Evolutionary conservation across 1,284 basidiomycete species (phyloP).

Genomic region (Macrocybe sp.): DNA sequence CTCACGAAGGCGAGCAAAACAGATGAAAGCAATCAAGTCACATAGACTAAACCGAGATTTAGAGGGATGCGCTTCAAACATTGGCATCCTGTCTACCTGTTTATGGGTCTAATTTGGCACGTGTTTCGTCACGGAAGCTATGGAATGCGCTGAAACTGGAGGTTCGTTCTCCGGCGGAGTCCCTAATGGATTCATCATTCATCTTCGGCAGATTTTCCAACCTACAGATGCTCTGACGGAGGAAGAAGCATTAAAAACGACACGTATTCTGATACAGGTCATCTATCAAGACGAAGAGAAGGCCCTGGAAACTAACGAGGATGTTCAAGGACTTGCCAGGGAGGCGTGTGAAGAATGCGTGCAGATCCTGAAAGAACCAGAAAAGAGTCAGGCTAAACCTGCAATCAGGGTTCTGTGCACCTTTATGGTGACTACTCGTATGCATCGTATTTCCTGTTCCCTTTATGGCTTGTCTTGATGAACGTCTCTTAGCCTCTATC

Average conservation of each 20-base stretch:
- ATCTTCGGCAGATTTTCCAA: slow-evolving; percentile 73
- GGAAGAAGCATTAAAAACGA: slow-evolving; percentile 63
- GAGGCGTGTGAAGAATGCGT: slow-evolving; percentile 80
- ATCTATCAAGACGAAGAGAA: slow-evolving; percentile 50
- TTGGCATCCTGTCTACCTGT: slow-evolving; percentile 75
- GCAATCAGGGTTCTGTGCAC: slow-evolving; percentile 79
- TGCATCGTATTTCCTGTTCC: slow-evolving; percentile 22
- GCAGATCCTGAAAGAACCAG: slow-evolving; percentile 76
- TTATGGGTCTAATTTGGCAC: slow-evolving; percentile 66
- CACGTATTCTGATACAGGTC: slow-evolving; percentile 67
- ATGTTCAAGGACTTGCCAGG: slow-evolving; percentile 58
- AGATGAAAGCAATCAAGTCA: not conserved
- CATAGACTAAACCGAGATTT: slow-evolving; percentile 6
- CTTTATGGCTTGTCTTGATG: slow-evolving; percentile 6
- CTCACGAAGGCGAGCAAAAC: slow-evolving; percentile 65
- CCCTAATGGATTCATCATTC: slow-evolving; percentile 1
- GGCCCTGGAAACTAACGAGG: slow-evolving; percentile 28
- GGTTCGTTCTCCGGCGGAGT: slow-evolving; percentile 36
- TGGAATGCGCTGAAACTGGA: slow-evolving; percentile 90
- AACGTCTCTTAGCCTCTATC: slow-evolving; percentile 52
- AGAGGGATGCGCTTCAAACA: slow-evolving; percentile 82
- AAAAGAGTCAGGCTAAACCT: slow-evolving; percentile 85
- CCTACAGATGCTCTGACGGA: slow-evolving; percentile 77
- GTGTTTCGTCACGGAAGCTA: slow-evolving; percentile 64
- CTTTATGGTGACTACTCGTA: slow-evolving; percentile 73